Evolutionary conservation across 2,329 filamentous ascomycete species (phyloP).

Genomic region (Aspergillus sp.): DNA sequence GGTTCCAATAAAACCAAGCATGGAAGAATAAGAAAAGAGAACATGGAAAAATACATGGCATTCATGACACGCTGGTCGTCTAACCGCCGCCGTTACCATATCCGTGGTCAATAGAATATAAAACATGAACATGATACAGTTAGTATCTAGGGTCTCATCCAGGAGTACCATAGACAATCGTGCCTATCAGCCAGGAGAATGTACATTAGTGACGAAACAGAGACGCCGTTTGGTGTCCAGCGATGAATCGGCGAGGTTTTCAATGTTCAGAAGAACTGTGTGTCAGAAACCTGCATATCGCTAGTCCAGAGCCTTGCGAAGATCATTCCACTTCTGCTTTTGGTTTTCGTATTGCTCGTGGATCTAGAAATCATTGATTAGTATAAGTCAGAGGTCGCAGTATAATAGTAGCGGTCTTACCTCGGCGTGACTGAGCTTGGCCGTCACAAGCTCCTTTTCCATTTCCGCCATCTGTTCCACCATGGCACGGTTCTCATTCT

Average conservation of each 20-base stretch:
- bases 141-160: constrained; percentile 14
- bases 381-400: not conserved
- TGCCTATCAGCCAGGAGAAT: constrained; percentile 12
- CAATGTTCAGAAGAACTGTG: not conserved
- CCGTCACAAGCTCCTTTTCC: constrained; percentile 86
- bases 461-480: constrained; percentile 90
- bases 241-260: constrained; percentile 4
- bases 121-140: constrained; percentile 22
- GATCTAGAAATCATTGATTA: constrained; percentile 52
- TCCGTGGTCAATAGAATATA: constrained; percentile 9
- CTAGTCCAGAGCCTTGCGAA: constrained; percentile 57
- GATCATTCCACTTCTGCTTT: constrained; percentile 73
- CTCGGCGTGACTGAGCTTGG: constrained; percentile 94
- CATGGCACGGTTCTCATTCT: constrained; percentile 84
- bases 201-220: constrained; percentile 15
- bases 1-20: not conserved
- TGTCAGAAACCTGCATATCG: constrained; percentile 1
- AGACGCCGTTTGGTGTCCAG: not conserved
- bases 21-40: not conserved
- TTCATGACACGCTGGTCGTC: constrained; percentile 16
- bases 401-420: constrained; percentile 53
- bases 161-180: constrained; percentile 14
- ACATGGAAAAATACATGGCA: constrained; percentile 13
- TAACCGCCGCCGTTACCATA: constrained; percentile 8
- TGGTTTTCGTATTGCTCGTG: constrained; percentile 69